Evolutionary conservation across 352 stramenopile genomes (phyloP).

Genomic region (Pythium phragmitis): DNA sequence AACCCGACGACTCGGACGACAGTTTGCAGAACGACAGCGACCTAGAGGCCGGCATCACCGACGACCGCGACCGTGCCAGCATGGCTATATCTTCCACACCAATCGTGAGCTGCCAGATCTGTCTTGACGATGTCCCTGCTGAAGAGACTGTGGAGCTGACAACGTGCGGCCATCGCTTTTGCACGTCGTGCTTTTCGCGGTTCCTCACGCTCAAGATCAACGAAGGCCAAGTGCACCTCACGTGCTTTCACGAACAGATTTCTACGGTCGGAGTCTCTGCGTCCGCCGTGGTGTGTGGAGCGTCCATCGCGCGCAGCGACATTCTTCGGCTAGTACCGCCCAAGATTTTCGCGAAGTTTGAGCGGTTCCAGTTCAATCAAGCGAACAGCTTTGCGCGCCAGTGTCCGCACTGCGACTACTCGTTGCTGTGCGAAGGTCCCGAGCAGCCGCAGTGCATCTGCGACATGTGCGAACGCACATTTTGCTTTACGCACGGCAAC

Average conservation of each 20-base stretch:
- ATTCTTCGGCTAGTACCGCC: constrained; percentile 44
- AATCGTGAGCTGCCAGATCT: constrained; percentile 18
- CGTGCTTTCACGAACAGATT: constrained; percentile 48
- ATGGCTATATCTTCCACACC: background rate
- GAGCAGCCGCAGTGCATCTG: constrained; percentile 51
- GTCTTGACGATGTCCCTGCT: constrained; percentile 13
- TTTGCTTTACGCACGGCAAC: constrained; percentile 89
- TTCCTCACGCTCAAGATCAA: constrained; percentile 76
- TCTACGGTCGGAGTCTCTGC: background rate
- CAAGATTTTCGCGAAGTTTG: constrained; percentile 71
- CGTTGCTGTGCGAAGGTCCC: constrained; percentile 48
- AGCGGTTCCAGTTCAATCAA: constrained; percentile 89
- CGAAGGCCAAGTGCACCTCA: constrained; percentile 67
- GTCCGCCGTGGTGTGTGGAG: constrained; percentile 29
- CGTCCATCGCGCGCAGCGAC: constrained; percentile 42
- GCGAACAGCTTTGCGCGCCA: constrained; percentile 60
- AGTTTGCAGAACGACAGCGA: constrained; percentile 12
- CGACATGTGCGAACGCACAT: constrained; percentile 48
- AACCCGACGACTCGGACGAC: constrained; percentile 8
- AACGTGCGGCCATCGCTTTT: constrained; percentile 61
- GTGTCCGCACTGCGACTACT: constrained; percentile 57
- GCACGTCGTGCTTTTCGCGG: constrained; percentile 47
- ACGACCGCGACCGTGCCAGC: background rate
- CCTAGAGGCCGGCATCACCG: background rate
- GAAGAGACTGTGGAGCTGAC: constrained; percentile 1